phyloP scores from a whole-genome alignment of 2,329 filamentous ascomycete genomes.

The Chrysoporthe puriensis region DNA sequence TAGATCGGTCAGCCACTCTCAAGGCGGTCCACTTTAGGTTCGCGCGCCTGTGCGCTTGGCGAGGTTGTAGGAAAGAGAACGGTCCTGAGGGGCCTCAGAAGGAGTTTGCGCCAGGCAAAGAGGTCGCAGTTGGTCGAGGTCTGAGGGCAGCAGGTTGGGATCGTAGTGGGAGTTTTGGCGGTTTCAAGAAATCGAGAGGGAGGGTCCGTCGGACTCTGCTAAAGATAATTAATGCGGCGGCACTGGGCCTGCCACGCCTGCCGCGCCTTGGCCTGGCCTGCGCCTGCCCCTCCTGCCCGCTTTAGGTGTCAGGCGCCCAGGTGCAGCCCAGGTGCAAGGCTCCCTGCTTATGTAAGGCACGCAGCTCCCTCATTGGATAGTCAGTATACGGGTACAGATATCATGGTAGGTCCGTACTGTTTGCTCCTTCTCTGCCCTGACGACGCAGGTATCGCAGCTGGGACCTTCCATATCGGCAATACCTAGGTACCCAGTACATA shows the following conservation, averaged over 20 bases:
- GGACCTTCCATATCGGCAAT: too few relatives aligned
- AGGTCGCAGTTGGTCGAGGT: not conserved
- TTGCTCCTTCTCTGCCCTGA: too few relatives aligned
- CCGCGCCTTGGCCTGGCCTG: too few relatives aligned
- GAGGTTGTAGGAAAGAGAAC: not conserved
- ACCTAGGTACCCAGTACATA: too few relatives aligned
- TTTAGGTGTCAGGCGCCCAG: not conserved
- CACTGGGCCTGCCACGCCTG: too few relatives aligned
- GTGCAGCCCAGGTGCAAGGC: too few relatives aligned
- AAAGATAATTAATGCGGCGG: not conserved
- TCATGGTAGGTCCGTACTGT: too few relatives aligned
- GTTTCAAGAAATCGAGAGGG: not conserved
- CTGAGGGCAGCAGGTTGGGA: not conserved
- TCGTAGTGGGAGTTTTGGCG: not conserved
- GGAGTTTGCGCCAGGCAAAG: conserved; percentile 25
- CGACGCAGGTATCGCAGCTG: too few relatives aligned
- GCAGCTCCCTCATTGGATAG: too few relatives aligned
- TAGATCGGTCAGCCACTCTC: conserved; percentile 3
- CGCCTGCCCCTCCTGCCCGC: not conserved
- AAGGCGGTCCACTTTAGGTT: not conserved
- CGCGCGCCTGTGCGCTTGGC: not conserved
- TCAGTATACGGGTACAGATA: too few relatives aligned
- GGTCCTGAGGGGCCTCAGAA: not conserved
- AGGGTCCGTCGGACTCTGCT: not conserved
- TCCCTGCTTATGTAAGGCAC: too few relatives aligned